A percentile compares a stretch with the other conserved stretches of the same genome.
phyloP scores from a whole-genome alignment of 176 grass and related monocot genomes.

The Cymbopogon citratus region DNA sequence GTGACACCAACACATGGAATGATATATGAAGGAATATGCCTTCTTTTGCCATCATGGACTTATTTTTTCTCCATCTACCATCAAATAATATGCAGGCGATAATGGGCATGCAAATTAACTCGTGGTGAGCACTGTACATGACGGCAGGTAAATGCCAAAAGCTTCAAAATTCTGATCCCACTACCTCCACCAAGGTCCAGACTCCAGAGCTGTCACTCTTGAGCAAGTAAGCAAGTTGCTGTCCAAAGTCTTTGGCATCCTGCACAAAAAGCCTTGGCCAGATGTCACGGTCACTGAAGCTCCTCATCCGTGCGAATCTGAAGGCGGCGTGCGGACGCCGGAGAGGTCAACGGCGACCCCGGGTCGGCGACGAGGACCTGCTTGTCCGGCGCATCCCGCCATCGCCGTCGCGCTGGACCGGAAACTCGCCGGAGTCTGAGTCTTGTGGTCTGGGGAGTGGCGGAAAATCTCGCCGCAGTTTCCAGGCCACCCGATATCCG shows the following conservation, averaged over 20 bases:
- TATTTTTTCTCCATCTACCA: background rate
- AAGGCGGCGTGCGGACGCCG: background rate
- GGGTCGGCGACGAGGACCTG: background rate
- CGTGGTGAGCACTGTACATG: background rate
- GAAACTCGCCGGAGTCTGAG: background rate
- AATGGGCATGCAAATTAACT: background rate
- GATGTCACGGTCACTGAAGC: background rate
- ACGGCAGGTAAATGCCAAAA: background rate
- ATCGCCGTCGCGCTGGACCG: background rate
- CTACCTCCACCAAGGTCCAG: background rate
- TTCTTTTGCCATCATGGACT: background rate
- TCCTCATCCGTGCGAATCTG: background rate
- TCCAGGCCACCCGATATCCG: background rate
- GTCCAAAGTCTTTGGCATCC: background rate
- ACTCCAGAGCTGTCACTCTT: constrained; percentile 1
- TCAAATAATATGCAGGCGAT: background rate
- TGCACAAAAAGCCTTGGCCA: background rate
- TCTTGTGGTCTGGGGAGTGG: background rate
- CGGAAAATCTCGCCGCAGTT: background rate
- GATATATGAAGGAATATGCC: background rate
- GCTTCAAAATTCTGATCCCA: background rate
- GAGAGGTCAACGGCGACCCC: constrained; percentile 15
- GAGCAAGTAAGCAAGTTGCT: background rate
- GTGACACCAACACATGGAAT: background rate
- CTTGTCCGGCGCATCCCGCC: background rate